phyloP scores from a whole-genome alignment of 129 eudicot genomes.

The Gnaphalium uliginosum region DNA sequence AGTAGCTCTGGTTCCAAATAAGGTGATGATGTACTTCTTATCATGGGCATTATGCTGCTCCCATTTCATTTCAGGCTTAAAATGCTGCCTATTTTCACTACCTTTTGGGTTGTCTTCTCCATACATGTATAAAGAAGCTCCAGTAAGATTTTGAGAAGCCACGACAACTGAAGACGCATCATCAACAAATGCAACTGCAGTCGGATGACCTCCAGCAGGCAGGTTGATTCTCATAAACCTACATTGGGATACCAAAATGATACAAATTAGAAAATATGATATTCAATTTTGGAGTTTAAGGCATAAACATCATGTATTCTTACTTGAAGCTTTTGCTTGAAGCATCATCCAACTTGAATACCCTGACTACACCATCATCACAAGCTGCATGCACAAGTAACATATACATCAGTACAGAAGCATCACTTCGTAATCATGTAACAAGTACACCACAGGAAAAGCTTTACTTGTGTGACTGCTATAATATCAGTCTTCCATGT shows the following conservation, averaged over 20 bases:
- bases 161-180: conserved; percentile 74
- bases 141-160: conserved; percentile 74
- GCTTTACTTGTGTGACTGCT: conserved; percentile 1
- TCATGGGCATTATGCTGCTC: conserved; percentile 88
- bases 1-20: conserved; percentile 71
- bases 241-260: conserved; percentile 6
- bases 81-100: conserved; percentile 57
- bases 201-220: conserved; percentile 92
- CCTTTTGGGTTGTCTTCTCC: conserved; percentile 78
- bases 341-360: conserved; percentile 88
- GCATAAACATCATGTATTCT: conserved; percentile 19
- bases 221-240: conserved; percentile 92
- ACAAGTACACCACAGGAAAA: background rate
- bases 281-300: conserved; percentile 8
- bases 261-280: conserved; percentile 3
- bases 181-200: conserved; percentile 76
- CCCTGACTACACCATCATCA: conserved; percentile 84
- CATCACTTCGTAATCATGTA: background rate
- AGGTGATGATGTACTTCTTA: conserved; percentile 62
- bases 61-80: conserved; percentile 93
- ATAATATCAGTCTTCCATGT: background rate
- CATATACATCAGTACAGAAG: conserved; percentile 26
- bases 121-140: conserved; percentile 84
- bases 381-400: conserved; percentile 68
- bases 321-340: conserved; percentile 96